Evolutionary conservation across 2,329 filamentous ascomycete species (phyloP), one percentile per base, ranked within the genome.

Genomic region (Neonectria hederae): DNA sequence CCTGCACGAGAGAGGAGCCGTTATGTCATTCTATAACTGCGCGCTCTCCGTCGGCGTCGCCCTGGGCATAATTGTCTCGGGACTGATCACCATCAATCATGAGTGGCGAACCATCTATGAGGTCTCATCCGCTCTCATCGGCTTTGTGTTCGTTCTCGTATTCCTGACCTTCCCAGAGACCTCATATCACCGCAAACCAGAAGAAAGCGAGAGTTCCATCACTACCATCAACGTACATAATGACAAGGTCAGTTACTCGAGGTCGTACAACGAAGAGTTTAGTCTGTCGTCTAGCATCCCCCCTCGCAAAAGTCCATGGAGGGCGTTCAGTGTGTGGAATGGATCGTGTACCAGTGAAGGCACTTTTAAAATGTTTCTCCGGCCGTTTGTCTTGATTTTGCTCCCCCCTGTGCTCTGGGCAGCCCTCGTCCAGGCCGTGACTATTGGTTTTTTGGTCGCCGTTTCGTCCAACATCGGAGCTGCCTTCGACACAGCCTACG

Each of bases 101-200:
- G 58, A 74, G 30, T 87, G 85, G 84, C 76, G 84, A 26, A 78
- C 79, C 40, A 86, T 87, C 54, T 87, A 87, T 69, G 80, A 84
- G 67, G 79, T 86, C 10, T 81, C 82, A 5, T 74, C 81, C 3
- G 84, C 80, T n/a, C 71, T 88, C 13, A 79, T 88, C 49, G 85
- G 83, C 13, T 66, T 78, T 9, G 76, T 83, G 24, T 81, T 84
- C 1, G 55, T 87, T 1, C 66, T 87, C 2, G 79, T 83, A 8
- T 75, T 85, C 68, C 82, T 88, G 61, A 83, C 83, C 6, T 84
- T 88, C 55, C 86, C 86, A 0, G 86, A 88, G 71, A 88, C 85
- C 0, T 80, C 81, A 9, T 88, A 81, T 70, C 74, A 71, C 46
- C 78, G 83, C 14, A 40, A 17, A 48, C 26, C 62, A 69, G 55